Conservation (phyloP, 352 stramenopile species). For the Phytophthora citricola region DNA sequence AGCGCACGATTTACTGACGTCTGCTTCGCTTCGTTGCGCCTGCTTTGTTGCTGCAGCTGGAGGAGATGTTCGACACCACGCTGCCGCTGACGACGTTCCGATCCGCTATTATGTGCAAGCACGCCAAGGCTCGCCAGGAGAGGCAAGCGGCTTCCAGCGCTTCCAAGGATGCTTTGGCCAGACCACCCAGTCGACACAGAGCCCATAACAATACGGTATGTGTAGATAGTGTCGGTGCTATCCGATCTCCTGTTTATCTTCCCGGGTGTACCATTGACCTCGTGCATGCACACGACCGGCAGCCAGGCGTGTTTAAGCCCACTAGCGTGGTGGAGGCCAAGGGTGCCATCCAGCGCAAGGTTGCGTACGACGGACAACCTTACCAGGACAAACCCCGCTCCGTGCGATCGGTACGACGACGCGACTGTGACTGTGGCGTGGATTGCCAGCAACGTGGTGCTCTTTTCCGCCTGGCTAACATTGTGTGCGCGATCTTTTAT, state of each 20-base stretch:
- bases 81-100: slow-evolving; percentile 64
- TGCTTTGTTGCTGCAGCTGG: slow-evolving; percentile 39
- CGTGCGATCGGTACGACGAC: slow-evolving; percentile 44
- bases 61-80: slow-evolving; percentile 65
- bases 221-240: not conserved
- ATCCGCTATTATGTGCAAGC: slow-evolving; percentile 71
- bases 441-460: not conserved
- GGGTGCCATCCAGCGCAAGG: slow-evolving; percentile 56
- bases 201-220: slow-evolving; percentile 16
- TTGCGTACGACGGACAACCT: slow-evolving; percentile 60
- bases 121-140: slow-evolving; percentile 55
- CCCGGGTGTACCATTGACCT: not conserved
- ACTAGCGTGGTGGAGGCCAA: slow-evolving; percentile 59
- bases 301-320: slow-evolving; percentile 56
- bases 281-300: slow-evolving; percentile 18
- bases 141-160: slow-evolving; percentile 1
- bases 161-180: slow-evolving; percentile 11
- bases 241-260: slow-evolving; percentile 9
- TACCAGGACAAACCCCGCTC: slow-evolving; percentile 47
- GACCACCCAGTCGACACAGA: not conserved
- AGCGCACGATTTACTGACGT: slow-evolving; percentile 31
- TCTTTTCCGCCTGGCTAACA: not conserved
- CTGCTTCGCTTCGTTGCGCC: slow-evolving; percentile 19
- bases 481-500: slow-evolving; percentile 21
- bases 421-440: slow-evolving; percentile 9